phyloP scores from a whole-genome alignment of 257 asterid genomes.

The Ophiorrhiza pumila region DNA sequence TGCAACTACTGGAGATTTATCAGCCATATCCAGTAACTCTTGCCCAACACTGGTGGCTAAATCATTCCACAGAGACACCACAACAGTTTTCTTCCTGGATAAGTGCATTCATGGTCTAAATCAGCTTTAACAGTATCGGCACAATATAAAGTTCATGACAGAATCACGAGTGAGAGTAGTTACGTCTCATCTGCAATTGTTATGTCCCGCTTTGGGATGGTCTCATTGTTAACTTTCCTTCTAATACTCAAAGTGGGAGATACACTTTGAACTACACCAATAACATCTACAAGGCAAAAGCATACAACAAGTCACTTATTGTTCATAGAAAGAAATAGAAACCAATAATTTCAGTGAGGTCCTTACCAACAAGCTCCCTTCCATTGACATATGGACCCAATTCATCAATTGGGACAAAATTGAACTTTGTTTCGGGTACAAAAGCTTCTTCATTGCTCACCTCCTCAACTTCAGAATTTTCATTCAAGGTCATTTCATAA shows the following conservation, averaged over 20 bases:
- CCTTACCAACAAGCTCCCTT: conserved; percentile 84
- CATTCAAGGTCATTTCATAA: conserved; percentile 90
- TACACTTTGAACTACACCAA: conserved; percentile 85
- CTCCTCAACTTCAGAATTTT: conserved; percentile 79
- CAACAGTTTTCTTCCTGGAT: conserved; percentile 74
- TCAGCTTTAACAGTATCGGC: conserved; percentile 1
- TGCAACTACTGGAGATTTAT: conserved; percentile 86
- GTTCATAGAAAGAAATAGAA: background rate
- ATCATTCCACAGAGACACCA: conserved; percentile 40
- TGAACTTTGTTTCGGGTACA: conserved; percentile 71
- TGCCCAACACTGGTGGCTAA: conserved; percentile 40
- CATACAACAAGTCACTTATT: background rate
- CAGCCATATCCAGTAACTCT: conserved; percentile 73
- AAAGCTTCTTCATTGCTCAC: conserved; percentile 56
- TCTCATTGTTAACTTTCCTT: conserved; percentile 78
- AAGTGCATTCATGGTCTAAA: background rate
- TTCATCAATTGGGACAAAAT: conserved; percentile 80
- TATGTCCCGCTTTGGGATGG: conserved; percentile 81
- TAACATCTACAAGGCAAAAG: conserved; percentile 55
- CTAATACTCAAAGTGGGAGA: conserved; percentile 75
- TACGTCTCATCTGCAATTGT: conserved; percentile 93
- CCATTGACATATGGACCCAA: conserved; percentile 83
- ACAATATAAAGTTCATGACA: background rate
- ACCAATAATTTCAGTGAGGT: background rate
- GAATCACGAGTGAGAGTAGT: conserved; percentile 7